phyloP scores from a whole-genome alignment of 441 rosid species.

The Mallotus japonicus region DNA sequence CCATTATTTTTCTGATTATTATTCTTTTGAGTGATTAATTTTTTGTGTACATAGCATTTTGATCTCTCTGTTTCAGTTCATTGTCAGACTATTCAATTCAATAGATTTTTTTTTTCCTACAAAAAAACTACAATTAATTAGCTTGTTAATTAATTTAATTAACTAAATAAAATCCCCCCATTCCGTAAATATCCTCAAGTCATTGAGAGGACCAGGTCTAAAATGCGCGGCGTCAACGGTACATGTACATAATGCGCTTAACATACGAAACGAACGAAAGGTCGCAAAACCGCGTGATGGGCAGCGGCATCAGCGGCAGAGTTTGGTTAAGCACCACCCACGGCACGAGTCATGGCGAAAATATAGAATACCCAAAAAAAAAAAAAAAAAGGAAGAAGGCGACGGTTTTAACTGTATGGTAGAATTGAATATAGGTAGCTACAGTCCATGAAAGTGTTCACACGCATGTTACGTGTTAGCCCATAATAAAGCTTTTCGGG shows the following conservation, averaged over 20 bases:
- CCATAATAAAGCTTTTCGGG: too few relatives aligned
- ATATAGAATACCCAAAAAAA: too few relatives aligned
- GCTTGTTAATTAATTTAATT: not conserved
- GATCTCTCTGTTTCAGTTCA: conserved; percentile 13
- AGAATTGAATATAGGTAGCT: too few relatives aligned
- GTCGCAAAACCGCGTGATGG: conserved; percentile 20
- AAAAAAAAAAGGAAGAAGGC: too few relatives aligned
- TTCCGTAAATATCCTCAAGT: not conserved
- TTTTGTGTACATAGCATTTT: conserved; percentile 24
- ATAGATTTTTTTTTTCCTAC: conserved; percentile 11
- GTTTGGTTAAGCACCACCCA: conserved; percentile 21
- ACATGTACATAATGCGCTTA: not conserved
- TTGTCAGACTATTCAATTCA: conserved; percentile 21
- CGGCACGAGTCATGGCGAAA: conserved; percentile 17
- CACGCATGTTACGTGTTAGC: not conserved
- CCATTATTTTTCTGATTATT: not conserved
- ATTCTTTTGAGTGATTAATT: conserved; percentile 3
- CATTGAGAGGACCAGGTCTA: not conserved
- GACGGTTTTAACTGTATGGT: too few relatives aligned
- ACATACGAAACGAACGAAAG: conserved; percentile 1
- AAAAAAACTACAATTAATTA: not conserved
- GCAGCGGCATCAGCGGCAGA: not conserved
- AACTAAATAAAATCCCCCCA: not conserved
- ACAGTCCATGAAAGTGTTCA: not conserved
- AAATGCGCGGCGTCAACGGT: conserved; percentile 1